Percentiles rank a stretch among this genome's conserved stretches.
Evolutionary conservation across 2,329 filamentous ascomycete species (phyloP).

Genomic region (Chalara sp.): DNA sequence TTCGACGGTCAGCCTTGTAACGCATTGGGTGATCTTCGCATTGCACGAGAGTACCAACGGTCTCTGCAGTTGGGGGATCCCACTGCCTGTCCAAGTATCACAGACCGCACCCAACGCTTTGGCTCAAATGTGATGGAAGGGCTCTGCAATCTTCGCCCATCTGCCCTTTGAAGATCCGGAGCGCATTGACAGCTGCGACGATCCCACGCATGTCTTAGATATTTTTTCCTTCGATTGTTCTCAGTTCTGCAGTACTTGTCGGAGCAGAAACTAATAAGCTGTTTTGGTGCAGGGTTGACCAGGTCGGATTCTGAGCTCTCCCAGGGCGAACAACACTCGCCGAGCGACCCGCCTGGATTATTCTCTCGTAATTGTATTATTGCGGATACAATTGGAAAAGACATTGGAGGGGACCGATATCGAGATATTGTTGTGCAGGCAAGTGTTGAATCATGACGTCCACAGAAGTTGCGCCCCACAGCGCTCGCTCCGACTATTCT

Average conservation of each 20-base stretch:
- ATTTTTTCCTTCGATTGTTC: constrained; percentile 3
- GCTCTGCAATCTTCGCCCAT: not conserved
- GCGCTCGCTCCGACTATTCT: constrained; percentile 2
- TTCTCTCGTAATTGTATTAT: not conserved
- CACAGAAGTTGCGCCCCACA: constrained; percentile 12
- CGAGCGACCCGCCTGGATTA: not conserved
- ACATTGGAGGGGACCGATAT: not conserved
- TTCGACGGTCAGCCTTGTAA: too few species aligned
- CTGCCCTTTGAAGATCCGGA: not conserved
- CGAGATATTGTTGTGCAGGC: not conserved
- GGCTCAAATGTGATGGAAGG: not conserved
- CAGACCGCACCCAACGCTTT: not conserved
- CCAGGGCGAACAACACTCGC: not conserved
- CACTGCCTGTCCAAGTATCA: not conserved
- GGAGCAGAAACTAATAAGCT: not conserved
- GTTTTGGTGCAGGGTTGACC: not conserved
- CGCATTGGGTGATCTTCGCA: too few species aligned
- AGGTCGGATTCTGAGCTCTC: not conserved
- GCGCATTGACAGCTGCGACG: constrained; percentile 7
- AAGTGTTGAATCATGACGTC: constrained; percentile 13
- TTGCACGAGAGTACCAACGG: too few species aligned
- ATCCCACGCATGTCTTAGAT: constrained; percentile 8
- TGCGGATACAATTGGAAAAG: not conserved
- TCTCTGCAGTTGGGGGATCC: not conserved
- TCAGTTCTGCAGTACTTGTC: not conserved